Evolutionary conservation across 306 rosid genomes (phyloP), one percentile per base, ranked within the genome.

Genomic region (Vicia villosa): DNA sequence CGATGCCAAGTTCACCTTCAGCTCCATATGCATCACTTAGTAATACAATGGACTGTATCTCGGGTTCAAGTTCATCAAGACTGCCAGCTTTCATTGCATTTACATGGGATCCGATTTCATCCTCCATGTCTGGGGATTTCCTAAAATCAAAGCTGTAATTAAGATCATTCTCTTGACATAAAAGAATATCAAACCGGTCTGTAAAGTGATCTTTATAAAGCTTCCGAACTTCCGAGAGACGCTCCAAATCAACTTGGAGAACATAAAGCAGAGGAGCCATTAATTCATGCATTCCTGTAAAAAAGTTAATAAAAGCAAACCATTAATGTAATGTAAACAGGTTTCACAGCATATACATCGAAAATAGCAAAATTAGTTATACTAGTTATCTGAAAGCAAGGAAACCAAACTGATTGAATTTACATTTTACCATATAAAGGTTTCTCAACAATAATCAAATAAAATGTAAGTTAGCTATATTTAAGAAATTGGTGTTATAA

Each of bases 21-120:
- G 97, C 91, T 16, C 99, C 99, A 75, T 95, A 95, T 30, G 99
- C 86, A 80, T 95, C 99, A 72, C 89, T 87, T 72, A 95, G 84
- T 75, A 89, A 79, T 54, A 95, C 82, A 58, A 91, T 87, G 36
- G 89, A 84, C 76, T 79, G 92, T 80, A 87, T 82, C 80, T 89
- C 79, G 34, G 95, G 88, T 77, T 95, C 96, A 74, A 89, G 91
- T 83, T 95, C 97, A 2, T 84, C 84, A 37, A 83, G 87, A 79
- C 83, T 84, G 75, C 57, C 79, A 66, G 74, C 85, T 78, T 80
- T 81, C 16, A 26, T 64, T 51, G 68, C 87, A 72, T 75, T 81
- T 83, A 82, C 95, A 36, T 55, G 42, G 41, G 76, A 70, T 51
- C 79, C 85, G 74, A 69, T 66, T 75, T 80, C 89, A 63, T 84